phyloP scores from a whole-genome alignment of 2,329 filamentous ascomycete genomes.

The Chalara sp. region DNA sequence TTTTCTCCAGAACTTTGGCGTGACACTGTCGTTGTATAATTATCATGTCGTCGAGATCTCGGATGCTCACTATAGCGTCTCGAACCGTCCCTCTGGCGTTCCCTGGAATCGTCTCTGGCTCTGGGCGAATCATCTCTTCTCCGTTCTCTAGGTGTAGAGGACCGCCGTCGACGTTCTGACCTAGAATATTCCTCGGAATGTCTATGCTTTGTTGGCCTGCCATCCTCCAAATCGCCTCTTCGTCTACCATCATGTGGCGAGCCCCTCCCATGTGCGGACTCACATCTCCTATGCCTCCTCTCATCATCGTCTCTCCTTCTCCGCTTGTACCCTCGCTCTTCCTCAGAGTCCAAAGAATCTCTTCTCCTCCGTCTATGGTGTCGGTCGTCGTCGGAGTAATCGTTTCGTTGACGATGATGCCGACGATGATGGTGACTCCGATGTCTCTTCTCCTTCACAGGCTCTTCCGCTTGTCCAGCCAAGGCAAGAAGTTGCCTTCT shows the following conservation, averaged over 20 bases:
- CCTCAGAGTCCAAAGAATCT: slow-evolving; percentile 25
- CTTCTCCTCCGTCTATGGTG: slow-evolving; percentile 38
- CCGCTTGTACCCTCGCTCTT: slow-evolving; percentile 21
- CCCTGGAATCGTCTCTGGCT: slow-evolving; percentile 14
- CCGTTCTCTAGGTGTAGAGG: slow-evolving; percentile 13
- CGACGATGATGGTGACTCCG: slow-evolving; percentile 32
- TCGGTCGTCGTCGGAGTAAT: slow-evolving; percentile 29
- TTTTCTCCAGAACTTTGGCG: too few relatives aligned
- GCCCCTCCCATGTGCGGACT: background rate
- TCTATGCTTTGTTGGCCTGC: background rate
- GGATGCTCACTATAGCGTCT: too few relatives aligned
- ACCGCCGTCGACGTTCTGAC: slow-evolving; percentile 31
- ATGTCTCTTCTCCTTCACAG: slow-evolving; percentile 35
- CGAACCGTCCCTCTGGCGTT: slow-evolving; percentile 8
- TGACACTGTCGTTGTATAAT: too few relatives aligned
- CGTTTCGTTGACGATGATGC: slow-evolving; percentile 3
- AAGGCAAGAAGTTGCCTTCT: slow-evolving; percentile 59
- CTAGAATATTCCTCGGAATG: slow-evolving; percentile 25
- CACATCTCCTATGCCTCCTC: slow-evolving; percentile 10
- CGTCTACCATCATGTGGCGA: background rate
- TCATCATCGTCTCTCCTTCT: slow-evolving; percentile 29
- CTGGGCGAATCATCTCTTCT: background rate
- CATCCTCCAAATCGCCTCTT: slow-evolving; percentile 29
- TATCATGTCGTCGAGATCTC: too few relatives aligned
- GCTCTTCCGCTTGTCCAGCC: slow-evolving; percentile 49